phyloP scores from a whole-genome alignment of 2,329 filamentous ascomycete genomes.

The Xylaria digitata region DNA sequence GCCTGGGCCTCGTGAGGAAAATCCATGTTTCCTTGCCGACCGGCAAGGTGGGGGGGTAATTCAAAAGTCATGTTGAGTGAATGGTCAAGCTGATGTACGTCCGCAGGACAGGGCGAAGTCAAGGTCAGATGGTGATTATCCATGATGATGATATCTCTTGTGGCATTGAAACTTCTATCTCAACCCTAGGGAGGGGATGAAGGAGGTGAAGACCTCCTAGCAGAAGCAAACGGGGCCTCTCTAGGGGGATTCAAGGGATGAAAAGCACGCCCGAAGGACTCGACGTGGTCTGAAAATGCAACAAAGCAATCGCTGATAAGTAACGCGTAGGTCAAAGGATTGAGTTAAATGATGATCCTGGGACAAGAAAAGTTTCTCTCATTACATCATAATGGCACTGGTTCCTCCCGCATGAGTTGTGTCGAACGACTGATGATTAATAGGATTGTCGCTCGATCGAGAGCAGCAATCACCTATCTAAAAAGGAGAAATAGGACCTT shows the following conservation, averaged over 20 bases:
- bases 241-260: not conserved
- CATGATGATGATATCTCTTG: constrained; percentile 25
- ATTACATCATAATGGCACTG: constrained; percentile 25
- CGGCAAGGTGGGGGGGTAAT: constrained; percentile 31
- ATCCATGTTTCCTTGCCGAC: constrained; percentile 25
- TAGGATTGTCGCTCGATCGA: constrained; percentile 16
- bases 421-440: constrained; percentile 8
- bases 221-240: not conserved
- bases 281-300: not conserved
- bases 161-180: constrained; percentile 18
- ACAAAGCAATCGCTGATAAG: constrained; percentile 10
- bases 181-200: not conserved
- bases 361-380: not conserved
- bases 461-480: not conserved
- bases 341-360: constrained; percentile 4
- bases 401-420: constrained; percentile 1
- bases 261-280: not conserved
- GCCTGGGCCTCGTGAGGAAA: constrained; percentile 17
- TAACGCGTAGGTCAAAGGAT: not conserved
- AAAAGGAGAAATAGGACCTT: not conserved
- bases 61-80: constrained; percentile 40
- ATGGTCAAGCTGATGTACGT: constrained; percentile 38
- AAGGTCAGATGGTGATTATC: constrained; percentile 40
- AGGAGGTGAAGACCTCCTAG: not conserved
- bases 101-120: constrained; percentile 40